Base-by-base conservation (phyloP, 2,329 filamentous ascomycete species). In the Colletotrichum chlorophyti region DNA sequence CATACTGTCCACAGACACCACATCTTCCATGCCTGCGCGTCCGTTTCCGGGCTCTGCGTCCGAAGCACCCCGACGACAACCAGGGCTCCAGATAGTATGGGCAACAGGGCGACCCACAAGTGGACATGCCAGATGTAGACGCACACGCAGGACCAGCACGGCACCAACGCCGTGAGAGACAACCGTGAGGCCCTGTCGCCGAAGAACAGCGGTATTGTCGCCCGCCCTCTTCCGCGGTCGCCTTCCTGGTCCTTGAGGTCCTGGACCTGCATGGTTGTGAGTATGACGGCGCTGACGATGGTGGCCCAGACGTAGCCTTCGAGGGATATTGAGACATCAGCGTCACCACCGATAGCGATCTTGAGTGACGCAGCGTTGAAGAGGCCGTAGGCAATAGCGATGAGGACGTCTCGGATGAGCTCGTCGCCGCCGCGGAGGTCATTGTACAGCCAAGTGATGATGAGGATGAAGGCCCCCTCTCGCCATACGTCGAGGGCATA, bases 381-480 rank as follows among this genome's bases (percentile, higher is more conserved):
- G 37, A 65, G 65, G 21, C 64, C 60, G 11, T 69, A 55, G 1
- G 66, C 69, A 2, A 41, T 63, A 8, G 65, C 67, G 48, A 69
- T 70, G 35, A 70, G 59, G 7, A 41, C 53, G 47, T 69, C 70
- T 14, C 69, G 65, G 23, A 65, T 46, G 32, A 60, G 57, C n/a
- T 60, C 63, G 46, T 65, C 62, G 45, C 63, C 63, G 17, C 66
- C 68, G 5, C 66, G 63, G 4, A 71, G 64, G 45, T 71, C 68
- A 38, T 72, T 72, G 58, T 72, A 72, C 58, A 69, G 53, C 68
- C 68, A 70, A 15, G 67, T 59, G 2, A 71, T 47, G 10, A 58
- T 52, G 61, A 70, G 64, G 23, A 71, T 58, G 9, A 55, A 61
- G 14, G 64, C 53, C 41, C 65, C 63, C 9, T 67, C 67, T 7